Evolutionary conservation across 2,329 filamentous ascomycete species (phyloP).

Genomic region (Scleromitrula shiraiana): DNA sequence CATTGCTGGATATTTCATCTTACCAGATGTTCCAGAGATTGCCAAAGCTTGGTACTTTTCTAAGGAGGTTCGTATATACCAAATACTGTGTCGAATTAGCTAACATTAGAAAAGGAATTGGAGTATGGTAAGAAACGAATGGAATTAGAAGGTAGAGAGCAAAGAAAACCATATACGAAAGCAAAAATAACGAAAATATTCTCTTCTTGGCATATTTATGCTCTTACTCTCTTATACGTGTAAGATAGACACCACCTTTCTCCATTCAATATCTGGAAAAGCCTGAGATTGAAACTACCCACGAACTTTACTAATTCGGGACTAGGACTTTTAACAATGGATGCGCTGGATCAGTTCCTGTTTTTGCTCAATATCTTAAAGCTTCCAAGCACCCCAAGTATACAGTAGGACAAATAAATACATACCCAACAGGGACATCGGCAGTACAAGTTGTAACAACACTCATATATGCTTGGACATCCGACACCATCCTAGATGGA

Average conservation of each 20-base stretch:
- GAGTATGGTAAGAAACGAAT: constrained; percentile 18
- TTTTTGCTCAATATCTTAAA: constrained; percentile 37
- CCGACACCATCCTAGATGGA: constrained; percentile 19
- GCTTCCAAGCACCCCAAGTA: constrained; percentile 30
- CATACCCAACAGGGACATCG: constrained; percentile 25
- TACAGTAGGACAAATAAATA: constrained; percentile 28
- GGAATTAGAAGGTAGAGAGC: constrained; percentile 31
- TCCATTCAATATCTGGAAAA: neutral
- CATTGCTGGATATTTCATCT: constrained; percentile 20
- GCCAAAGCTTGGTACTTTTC: constrained; percentile 9
- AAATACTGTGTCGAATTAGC: constrained; percentile 13
- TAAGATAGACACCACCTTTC: neutral
- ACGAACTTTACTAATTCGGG: neutral
- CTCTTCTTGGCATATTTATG: constrained; percentile 34
- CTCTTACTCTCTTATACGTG: constrained; percentile 25
- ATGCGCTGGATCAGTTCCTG: constrained; percentile 9
- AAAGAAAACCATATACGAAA: constrained; percentile 31
- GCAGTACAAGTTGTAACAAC: constrained; percentile 22
- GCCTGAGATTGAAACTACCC: neutral
- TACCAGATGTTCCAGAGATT: constrained; percentile 32
- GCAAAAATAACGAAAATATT: constrained; percentile 31
- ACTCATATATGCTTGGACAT: constrained; percentile 26
- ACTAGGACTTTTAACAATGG: constrained; percentile 5
- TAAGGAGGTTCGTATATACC: neutral
- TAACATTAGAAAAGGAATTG: constrained; percentile 1